A percentile compares a stretch with the other conserved stretches of the same genome.
phyloP scores from a whole-genome alignment of 306 rosid species.

The Prunus davidiana region DNA sequence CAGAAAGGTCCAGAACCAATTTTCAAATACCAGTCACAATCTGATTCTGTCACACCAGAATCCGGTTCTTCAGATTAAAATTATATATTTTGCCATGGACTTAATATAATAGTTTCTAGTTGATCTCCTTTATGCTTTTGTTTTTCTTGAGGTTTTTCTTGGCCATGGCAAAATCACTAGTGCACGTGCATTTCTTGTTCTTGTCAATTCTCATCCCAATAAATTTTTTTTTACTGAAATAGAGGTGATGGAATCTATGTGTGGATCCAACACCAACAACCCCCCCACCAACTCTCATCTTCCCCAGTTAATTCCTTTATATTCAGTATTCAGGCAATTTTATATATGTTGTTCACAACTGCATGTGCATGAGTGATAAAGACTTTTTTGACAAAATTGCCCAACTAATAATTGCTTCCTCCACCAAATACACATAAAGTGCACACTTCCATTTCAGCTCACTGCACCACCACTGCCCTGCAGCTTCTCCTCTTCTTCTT shows the following conservation, averaged over 20 bases:
- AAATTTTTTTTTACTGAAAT: too few relatives aligned
- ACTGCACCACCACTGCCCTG: neutral
- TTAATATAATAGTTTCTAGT: neutral
- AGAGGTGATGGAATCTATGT: too few relatives aligned
- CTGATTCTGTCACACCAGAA: conserved; percentile 1
- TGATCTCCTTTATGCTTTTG: neutral
- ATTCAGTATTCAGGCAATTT: neutral
- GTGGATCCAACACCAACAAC: neutral
- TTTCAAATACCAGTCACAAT: neutral
- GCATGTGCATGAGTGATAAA: neutral
- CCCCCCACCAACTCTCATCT: too few relatives aligned
- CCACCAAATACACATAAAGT: neutral
- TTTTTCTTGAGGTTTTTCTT: neutral
- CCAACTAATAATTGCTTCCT: neutral
- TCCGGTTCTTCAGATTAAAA: neutral
- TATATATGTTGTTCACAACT: neutral
- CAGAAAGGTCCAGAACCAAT: neutral
- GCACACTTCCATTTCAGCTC: neutral
- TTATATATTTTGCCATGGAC: neutral
- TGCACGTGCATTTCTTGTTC: too few relatives aligned
- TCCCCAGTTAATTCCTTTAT: neutral
- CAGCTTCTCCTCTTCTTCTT: neutral
- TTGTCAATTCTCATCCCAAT: too few relatives aligned
- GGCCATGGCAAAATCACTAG: too few relatives aligned
- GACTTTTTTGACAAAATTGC: neutral